Percentiles rank a stretch among this genome's conserved stretches.
These are phyloP conservation scores for Apiospora marii DNA, from an alignment of 2,329 filamentous ascomycete species.

Conservation along the genomic window DNA sequence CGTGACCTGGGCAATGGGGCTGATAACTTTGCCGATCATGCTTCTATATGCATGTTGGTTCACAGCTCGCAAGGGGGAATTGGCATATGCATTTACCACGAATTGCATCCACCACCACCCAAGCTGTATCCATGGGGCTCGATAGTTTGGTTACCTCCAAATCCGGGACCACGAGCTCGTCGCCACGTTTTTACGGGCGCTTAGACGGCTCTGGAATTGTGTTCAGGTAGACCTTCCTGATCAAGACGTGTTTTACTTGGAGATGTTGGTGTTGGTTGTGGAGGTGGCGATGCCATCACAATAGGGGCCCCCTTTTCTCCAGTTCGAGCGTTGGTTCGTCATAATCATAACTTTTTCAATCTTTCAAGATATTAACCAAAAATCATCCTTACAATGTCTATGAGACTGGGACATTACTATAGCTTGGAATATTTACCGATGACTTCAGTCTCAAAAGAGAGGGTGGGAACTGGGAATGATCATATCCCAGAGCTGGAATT, in stretches of 20 bases:
- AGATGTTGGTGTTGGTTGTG: background rate
- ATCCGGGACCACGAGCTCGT: background rate
- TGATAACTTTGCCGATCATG: background rate
- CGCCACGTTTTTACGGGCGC: background rate
- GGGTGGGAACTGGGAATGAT: background rate
- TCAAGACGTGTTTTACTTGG: background rate
- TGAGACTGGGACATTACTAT: background rate
- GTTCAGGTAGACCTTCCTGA: background rate
- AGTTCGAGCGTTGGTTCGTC: background rate
- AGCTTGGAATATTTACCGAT: background rate
- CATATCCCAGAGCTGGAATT: background rate
- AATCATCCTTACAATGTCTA: background rate
- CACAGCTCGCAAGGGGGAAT: constrained; percentile 1
- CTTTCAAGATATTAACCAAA: background rate
- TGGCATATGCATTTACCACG: constrained; percentile 10
- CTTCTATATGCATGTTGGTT: constrained; percentile 9
- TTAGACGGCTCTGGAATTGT: background rate
- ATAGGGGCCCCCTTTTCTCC: constrained; percentile 18
- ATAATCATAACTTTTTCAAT: background rate
- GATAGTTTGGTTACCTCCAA: background rate
- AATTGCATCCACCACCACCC: background rate
- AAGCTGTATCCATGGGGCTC: background rate
- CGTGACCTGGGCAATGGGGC: background rate
- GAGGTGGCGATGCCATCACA: background rate
- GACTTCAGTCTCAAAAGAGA: background rate